Base-by-base conservation (phyloP, 73 alveolate species). In the Uronychia setigera region DNA sequence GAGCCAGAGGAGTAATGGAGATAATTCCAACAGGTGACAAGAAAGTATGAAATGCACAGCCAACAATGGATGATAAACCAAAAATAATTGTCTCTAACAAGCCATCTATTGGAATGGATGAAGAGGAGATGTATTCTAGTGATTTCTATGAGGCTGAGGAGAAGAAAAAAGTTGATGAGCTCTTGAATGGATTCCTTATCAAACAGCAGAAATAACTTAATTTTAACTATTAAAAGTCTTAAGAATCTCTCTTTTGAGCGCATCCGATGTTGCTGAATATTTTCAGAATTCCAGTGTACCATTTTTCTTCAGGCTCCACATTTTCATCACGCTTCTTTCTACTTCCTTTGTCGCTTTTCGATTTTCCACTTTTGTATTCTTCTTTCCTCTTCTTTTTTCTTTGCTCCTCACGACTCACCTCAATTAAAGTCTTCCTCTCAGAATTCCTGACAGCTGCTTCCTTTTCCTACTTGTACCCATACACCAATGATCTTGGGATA, bases 141-240 rank as follows among this genome's bases (percentile, higher is more conserved):
- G 67, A 46, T 19, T 46, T 46, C 67, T 46, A 46, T 46, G 67
- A 46, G 67, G 67, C 67, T 19, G 67, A 46, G 67, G 67, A 46
- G 67, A 46, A 46, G 67, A 5, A 19, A 5, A 46, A 46, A 19
- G 67, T 46, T 46, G 67, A 46, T 5, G 67, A 46, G 5, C 5
- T 46, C n/a, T 19, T 46, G n/a, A 46, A 46, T 46, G 67, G 67
- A 19, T 46, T 46, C 67, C 67, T 46, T 19, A 19, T 46, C 19
- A 46, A 46, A 5, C 67, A 46, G 5, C 5, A 46, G 19, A 46
- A 19, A 46, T 46, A 5, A 5, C 19, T 11, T 11, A 11, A 11
- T 46, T 46, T 46, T 46, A 46, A 46, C 67, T 46, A 46, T 46
- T 19, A 11, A 11, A 46, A 46, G 19, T 11, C n/a, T 46, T 46